These are phyloP conservation scores for Sporothrix mexicana DNA, from an alignment of 2,329 filamentous ascomycete genomes.

Conservation along the genomic window DNA sequence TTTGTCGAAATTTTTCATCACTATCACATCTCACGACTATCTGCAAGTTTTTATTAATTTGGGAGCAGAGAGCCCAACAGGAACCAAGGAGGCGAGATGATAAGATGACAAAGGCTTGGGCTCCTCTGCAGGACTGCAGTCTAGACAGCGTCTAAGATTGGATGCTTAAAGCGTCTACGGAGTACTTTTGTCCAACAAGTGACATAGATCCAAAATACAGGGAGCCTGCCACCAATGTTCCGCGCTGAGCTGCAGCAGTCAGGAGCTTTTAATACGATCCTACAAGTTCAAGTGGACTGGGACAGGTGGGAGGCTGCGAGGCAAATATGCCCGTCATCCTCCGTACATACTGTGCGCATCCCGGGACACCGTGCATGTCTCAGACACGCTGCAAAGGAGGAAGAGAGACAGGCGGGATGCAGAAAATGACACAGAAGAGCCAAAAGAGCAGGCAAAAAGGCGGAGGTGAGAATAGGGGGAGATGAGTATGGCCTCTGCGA, in stretches of 20 bases:
- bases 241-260: not conserved
- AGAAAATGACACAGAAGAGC: not conserved
- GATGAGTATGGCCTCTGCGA: not conserved
- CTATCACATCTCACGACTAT: not conserved
- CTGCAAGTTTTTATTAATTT: constrained; percentile 8
- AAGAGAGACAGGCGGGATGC: constrained; percentile 11
- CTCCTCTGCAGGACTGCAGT: not conserved
- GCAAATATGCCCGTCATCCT: constrained; percentile 8
- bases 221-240: not conserved
- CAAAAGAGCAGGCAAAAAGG: not conserved
- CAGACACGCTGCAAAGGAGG: constrained; percentile 17
- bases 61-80: not conserved
- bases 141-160: not conserved
- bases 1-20: not conserved
- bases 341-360: constrained; percentile 5
- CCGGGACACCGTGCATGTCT: constrained; percentile 5
- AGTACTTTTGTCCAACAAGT: not conserved
- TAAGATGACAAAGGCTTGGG: not conserved
- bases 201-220: not conserved
- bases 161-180: not conserved
- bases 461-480: not conserved
- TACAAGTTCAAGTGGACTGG: not conserved
- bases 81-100: not conserved
- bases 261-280: not conserved
- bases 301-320: not conserved